Conservation (phyloP, 148 eudicot genomes). For the Talinum fruticosum region DNA sequence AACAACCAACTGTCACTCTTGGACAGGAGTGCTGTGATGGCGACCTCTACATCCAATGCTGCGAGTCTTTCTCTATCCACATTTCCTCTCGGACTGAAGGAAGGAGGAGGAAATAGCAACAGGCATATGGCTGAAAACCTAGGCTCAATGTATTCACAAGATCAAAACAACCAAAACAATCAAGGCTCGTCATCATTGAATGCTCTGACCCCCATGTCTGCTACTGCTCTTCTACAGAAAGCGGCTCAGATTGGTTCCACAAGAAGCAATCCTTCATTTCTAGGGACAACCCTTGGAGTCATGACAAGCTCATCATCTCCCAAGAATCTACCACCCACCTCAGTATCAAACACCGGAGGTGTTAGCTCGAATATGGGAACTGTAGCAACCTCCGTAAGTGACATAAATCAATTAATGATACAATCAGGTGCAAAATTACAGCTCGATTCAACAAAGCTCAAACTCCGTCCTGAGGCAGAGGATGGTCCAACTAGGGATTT, state of each 20-base stretch:
- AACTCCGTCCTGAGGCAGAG: conserved; percentile 21
- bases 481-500: conserved; percentile 69
- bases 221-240: conserved; percentile 86
- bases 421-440: conserved; percentile 19
- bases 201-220: conserved; percentile 67
- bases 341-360: conserved; percentile 1
- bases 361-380: conserved; percentile 21
- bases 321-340: neutral
- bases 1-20: conserved; percentile 28
- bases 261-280: conserved; percentile 42
- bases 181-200: conserved; percentile 14
- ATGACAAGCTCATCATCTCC: conserved; percentile 38
- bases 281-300: conserved; percentile 47
- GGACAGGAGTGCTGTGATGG: conserved; percentile 13
- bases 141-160: conserved; percentile 28
- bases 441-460: conserved; percentile 19
- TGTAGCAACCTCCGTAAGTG: conserved; percentile 19
- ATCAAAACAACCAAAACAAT: conserved; percentile 15
- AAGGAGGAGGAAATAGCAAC: conserved; percentile 18
- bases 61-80: conserved; percentile 46
- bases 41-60: conserved; percentile 25
- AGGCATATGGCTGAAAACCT: conserved; percentile 29
- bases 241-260: conserved; percentile 91
- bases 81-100: conserved; percentile 27
- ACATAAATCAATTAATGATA: conserved; percentile 43